These are phyloP conservation scores for Atalantia buxifolia DNA, from an alignment of 345 rosid species.

Conservation along the genomic window DNA sequence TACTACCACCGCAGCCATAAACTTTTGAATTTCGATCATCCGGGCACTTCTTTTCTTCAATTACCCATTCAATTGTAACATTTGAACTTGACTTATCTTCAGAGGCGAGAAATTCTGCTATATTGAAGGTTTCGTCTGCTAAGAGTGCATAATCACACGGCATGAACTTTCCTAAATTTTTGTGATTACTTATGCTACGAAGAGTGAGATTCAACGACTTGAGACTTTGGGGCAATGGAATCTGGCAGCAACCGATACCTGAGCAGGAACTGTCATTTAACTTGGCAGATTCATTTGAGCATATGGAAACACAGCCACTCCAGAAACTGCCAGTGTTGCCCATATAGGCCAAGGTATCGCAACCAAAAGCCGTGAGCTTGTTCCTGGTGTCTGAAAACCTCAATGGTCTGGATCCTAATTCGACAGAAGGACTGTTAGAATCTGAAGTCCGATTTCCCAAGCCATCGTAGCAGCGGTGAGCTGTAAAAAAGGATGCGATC, in stretches of 20 bases:
- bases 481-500: too few species aligned
- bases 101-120: not conserved
- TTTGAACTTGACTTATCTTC: not conserved
- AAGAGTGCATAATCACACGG: not conserved
- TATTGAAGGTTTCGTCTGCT: not conserved
- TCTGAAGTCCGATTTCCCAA: too few species aligned
- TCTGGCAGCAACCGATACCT: slow-evolving; percentile 28
- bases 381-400: too few species aligned
- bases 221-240: slow-evolving; percentile 10
- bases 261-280: slow-evolving; percentile 6
- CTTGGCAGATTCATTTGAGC: not conserved
- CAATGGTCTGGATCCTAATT: too few species aligned
- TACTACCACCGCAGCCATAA: not conserved
- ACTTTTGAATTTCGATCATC: not conserved
- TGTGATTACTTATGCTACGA: not conserved
- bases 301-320: slow-evolving; percentile 15
- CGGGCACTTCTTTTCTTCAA: not conserved
- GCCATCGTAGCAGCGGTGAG: too few species aligned
- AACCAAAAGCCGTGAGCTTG: not conserved
- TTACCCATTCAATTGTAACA: slow-evolving; percentile 5
- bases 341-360: not conserved
- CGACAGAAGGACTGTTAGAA: too few species aligned
- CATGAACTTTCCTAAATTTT: not conserved
- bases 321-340: not conserved
- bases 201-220: slow-evolving; percentile 2